Base-by-base conservation (phyloP, 1,139 yeast species). In the Meyerozyma smithsonii region DNA sequence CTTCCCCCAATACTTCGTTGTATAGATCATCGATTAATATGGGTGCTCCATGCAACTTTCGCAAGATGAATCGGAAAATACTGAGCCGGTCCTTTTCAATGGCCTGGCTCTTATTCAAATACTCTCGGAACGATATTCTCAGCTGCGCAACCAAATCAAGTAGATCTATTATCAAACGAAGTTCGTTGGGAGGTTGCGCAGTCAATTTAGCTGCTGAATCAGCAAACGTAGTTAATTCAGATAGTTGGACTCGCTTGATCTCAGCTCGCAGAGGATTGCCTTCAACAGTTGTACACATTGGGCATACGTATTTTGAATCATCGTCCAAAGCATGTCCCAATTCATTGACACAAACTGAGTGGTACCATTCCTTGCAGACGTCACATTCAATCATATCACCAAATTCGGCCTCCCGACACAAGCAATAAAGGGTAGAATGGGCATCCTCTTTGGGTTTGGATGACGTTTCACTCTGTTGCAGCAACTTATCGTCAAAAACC, bases 381-480 rank as follows among this genome's bases (percentile, higher is more conserved):
- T 84, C 94, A 61, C 96, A 88, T 49, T 81, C 87, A 37, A 85
- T 76, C 95, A 87, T 85, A 0, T 75, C 67, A 1, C 89, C 92
- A 42, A 70, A 72, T 51, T 85, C 95, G 17, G 66, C 64, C 42
- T 72, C 76, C 34, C 95, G 74, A 58, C 96, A 87, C 38, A 82
- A 61, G 56, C 96, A 87, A 54, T 81, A 86, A 21, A 58, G 62
- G 36, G 47, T 47, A 2, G 54, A 55, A 1, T n/a, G 21, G 5
- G 20, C n/a, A 26, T 20, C 26, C 5, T 7, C n/a, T 21, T 33
- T 18, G 10, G 17, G 28, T 12, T 14, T 23, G 11, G 30, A 7
- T 19, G 36, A n/a, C n/a, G n/a, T n/a, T n/a, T n/a, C n/a, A n/a
- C n/a, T n/a, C n/a, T n/a, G n/a, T n/a, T 17, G 42, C 47, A 19